Evolutionary conservation across 2,329 filamentous ascomycete species (phyloP), one percentile per base, ranked within the genome.

Genomic region (Coniochaeta prunicola): DNA sequence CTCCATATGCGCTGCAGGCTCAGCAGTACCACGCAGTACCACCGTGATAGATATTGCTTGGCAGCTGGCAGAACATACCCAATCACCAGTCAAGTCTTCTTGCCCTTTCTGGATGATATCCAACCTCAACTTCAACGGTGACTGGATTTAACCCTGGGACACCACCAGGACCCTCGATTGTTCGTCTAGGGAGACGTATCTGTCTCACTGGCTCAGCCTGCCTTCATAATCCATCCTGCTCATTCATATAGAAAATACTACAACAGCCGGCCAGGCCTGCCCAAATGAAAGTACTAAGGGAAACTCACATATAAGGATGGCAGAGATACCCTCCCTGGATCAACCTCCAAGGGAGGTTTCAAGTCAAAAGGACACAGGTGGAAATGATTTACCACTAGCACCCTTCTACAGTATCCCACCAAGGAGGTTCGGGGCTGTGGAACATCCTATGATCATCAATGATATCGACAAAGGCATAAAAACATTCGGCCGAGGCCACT

Each of bases 401-500:
- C 75, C 75, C 0, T 64, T 62, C 57, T 73, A 73, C 56, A 66
- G 71, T 1, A 69, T 78, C 15, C 73, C 75, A 7, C 60, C 68
- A 9, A 69, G 72, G 45, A 70, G 70, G 57, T 70, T 79, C 40
- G 67, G 74, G 3, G 76, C 75, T 2, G 68, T 79, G 26, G 76
- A 79, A 64, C 76, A 79, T 60, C 76, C 76, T 2, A 72, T 74
- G 60, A 68, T 76, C 26, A 62, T 78, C 57, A 68, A 70, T 50
- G 68, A 76, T 57, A 64, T 77, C 9, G 73, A 76, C 59, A 75
- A 74, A 36, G 76, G 71, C 28, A 66, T 79, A 59, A 70, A 70
- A 24, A 73, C 72, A 5, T 74, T 79, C 58, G 75, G 75, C 1
- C 65, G 64, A 12, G 69, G 73, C 12, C 73, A 71, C 10, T 67